Base-by-base conservation (phyloP, 2,329 filamentous ascomycete genomes). In the Arthrobotrys entomopaga region DNA sequence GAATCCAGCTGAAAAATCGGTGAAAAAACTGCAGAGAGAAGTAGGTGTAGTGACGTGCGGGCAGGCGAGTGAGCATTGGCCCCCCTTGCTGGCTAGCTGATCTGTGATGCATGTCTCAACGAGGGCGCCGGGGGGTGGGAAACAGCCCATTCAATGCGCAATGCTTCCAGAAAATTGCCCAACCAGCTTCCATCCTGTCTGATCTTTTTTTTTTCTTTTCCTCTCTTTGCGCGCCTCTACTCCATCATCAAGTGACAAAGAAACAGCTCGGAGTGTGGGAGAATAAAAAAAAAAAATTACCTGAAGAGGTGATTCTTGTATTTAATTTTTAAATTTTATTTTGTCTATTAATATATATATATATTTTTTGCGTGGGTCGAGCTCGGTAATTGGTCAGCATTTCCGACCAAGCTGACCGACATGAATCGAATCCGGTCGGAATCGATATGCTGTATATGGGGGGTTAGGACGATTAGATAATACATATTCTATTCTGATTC, bases 51-150 rank as follows among this genome's bases (percentile, higher is more conserved):
- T 57, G 56, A 48, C 56, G 56, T 48, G 40, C 56, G 56, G 24
- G 40, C 56, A 40, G 24, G 34, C 24, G 53, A 10, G 26, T 10
- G 26, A 26, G 13, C 13, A 16, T 40, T 26, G 20, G n/a, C 48
- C 48, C n/a, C 16, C n/a, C n/a, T n/a, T n/a, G n/a, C n/a, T 20
- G 26, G 52, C 15, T 40, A 38, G 52, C 7, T 58, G 63, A 58
- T 67, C 19, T 46, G 26, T 16, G 43, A 67, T 59, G 64, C 54
- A 67, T 67, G 64, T 67, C 64, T 67, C 56, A 59, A 54, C 42
- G 48, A 59, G 22, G 34, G 50, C 52, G 16, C 38, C 29, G 22
- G 43, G 22, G 43, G 43, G 29, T 34, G 29, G 29, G n/a, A n/a
- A 34, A 49, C 26, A 56, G 13, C 26, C 26, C 26, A 40, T 38